Evolutionary conservation across 164 flowering plant species (phyloP).

Genomic region (Nymphaea thermarum): DNA sequence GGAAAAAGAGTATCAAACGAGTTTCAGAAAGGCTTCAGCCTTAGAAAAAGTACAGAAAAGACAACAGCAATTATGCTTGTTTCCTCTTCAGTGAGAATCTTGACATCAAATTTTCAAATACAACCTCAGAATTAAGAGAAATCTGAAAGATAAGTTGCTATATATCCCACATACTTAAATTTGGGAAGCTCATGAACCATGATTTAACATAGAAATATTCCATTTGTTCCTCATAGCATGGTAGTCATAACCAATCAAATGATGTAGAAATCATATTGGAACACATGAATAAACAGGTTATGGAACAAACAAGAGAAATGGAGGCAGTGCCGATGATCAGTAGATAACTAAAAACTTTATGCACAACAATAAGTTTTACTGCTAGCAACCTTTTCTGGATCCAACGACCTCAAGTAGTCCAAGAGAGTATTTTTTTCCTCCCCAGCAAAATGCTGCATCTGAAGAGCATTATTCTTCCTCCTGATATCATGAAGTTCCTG

Average conservation of each 20-base stretch:
- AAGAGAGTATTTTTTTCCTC: conserved; percentile 82
- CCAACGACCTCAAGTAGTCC: conserved; percentile 71
- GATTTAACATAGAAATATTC: neutral
- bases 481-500: conserved; percentile 70
- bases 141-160: too few species aligned
- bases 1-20: neutral
- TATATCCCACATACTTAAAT: too few species aligned
- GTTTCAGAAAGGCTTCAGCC: neutral
- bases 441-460: conserved; percentile 87
- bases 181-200: neutral
- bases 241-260: neutral
- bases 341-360: neutral
- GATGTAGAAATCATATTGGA: neutral
- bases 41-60: too few species aligned
- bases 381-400: conserved; percentile 60
- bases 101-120: too few species aligned
- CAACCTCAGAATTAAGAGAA: too few species aligned
- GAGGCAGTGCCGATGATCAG: neutral
- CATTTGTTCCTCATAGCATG: neutral
- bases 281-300: neutral
- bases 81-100: too few species aligned
- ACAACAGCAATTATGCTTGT: too few species aligned
- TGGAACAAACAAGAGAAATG: neutral
- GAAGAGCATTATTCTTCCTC: conserved; percentile 76
- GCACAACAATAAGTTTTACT: neutral